Conservation (phyloP, 2,329 filamentous ascomycete species). For the Moelleriella libera region DNA sequence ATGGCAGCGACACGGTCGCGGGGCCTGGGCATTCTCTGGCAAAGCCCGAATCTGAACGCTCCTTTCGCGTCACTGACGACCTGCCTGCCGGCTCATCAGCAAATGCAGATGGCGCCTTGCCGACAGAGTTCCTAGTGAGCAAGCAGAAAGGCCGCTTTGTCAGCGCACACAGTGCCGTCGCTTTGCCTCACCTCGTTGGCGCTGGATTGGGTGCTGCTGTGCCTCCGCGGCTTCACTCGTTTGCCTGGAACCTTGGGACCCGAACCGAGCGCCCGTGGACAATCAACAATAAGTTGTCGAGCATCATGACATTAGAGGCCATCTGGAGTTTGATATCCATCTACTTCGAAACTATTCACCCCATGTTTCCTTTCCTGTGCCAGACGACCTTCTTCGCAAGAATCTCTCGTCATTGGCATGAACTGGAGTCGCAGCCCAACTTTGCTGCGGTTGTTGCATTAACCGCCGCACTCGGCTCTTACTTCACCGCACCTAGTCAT, state of each 20-base stretch:
- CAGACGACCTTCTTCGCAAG: neutral
- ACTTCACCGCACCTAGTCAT: conserved; percentile 5
- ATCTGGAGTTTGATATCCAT: conserved; percentile 1
- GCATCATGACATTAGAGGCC: neutral
- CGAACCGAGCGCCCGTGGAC: conserved; percentile 4
- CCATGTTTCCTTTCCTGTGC: conserved; percentile 3
- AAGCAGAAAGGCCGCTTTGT: conserved; percentile 4
- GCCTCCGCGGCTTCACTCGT: conserved; percentile 7
- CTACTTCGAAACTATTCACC: conserved; percentile 6
- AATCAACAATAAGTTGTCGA: neutral
- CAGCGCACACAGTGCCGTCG: conserved; percentile 7
- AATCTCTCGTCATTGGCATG: neutral
- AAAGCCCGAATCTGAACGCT: neutral
- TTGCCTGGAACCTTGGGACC: conserved; percentile 9
- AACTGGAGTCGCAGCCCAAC: conserved; percentile 1
- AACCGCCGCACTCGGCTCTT: conserved; percentile 5
- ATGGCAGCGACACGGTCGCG: neutral
- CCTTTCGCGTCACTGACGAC: neutral
- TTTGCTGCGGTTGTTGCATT: conserved; percentile 6
- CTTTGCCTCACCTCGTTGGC: conserved; percentile 6
- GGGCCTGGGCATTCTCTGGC: neutral
- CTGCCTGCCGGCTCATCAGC: neutral
- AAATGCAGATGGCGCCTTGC: neutral
- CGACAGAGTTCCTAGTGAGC: conserved; percentile 1
- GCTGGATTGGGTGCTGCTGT: conserved; percentile 3